Evolutionary conservation across 257 asterid species (phyloP).

Genomic region (Perilla frutescens): DNA sequence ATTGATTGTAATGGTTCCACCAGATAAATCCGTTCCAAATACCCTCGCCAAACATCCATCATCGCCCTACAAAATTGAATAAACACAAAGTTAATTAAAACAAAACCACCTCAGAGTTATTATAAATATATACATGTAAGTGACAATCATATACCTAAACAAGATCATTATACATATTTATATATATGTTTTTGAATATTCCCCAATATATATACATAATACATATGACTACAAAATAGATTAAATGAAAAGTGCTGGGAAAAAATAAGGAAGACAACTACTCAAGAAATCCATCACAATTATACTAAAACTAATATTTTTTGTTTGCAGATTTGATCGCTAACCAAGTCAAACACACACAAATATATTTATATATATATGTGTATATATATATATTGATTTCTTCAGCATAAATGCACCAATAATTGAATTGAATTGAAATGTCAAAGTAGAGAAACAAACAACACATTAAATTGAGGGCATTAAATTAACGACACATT

Average conservation of each 20-base stretch:
- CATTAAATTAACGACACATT: slow-evolving; percentile 11
- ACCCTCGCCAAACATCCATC: no score
- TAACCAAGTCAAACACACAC: no score
- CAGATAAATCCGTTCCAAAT: no score
- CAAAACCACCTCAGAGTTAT: no score
- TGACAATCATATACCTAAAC: no score
- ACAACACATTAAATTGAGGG: neutral
- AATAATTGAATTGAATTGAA: slow-evolving; percentile 9
- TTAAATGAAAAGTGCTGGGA: neutral
- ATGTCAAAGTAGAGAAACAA: slow-evolving; percentile 9
- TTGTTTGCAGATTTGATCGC: no score
- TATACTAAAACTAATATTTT: neutral
- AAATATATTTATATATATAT: no score
- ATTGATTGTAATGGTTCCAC: no score
- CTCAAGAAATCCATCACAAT: slow-evolving; percentile 12
- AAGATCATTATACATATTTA: neutral
- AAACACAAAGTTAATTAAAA: no score
- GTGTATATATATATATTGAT: no score
- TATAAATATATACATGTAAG: no score
- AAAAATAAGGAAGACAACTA: neutral
- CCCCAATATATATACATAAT: neutral
- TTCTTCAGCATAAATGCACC: slow-evolving; percentile 2
- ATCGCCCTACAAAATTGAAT: no score
- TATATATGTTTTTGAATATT: neutral
- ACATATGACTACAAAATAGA: neutral